Percentiles rank a stretch among this genome's conserved stretches.
These are phyloP conservation scores for Cinnamomum micranthum DNA, from an alignment of 164 flowering plant genomes.

Conservation along the genomic window DNA sequence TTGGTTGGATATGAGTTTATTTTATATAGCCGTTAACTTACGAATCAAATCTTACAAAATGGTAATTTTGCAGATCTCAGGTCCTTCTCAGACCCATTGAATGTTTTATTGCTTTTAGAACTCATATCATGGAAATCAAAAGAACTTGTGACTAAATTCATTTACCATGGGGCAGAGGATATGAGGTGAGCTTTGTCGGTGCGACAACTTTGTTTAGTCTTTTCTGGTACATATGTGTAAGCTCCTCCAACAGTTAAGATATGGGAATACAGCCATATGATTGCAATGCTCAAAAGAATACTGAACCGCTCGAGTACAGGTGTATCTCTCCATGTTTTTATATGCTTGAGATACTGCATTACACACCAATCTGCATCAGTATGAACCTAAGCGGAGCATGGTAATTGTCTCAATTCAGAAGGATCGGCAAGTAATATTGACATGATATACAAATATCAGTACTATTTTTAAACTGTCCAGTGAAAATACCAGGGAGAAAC, in stretches of 20 bases:
- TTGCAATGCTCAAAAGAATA: slow-evolving; percentile 12
- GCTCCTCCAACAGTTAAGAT: slow-evolving; percentile 13
- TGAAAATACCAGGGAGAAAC: slow-evolving; percentile 13
- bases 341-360: slow-evolving; percentile 17
- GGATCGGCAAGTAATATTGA: too few relatives aligned
- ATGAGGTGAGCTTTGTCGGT: slow-evolving; percentile 66
- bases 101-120: not conserved
- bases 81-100: not conserved
- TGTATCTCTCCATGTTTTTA: slow-evolving; percentile 7
- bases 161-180: slow-evolving; percentile 74
- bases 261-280: slow-evolving; percentile 15
- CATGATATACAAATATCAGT: not conserved
- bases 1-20: not conserved
- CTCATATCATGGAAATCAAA: not conserved
- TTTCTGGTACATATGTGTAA: slow-evolving; percentile 13
- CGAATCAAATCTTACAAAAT: not conserved
- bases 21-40: not conserved
- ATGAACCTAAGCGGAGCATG: not conserved
- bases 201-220: slow-evolving; percentile 57
- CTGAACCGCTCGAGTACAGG: slow-evolving; percentile 17
- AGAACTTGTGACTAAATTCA: not conserved
- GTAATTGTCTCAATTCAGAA: not conserved
- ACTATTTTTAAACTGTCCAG: not conserved
- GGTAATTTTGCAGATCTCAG: not conserved
- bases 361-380: not conserved